Evolutionary conservation across 164 flowering plant genomes (phyloP).

Genomic region (Annona cherimola): DNA sequence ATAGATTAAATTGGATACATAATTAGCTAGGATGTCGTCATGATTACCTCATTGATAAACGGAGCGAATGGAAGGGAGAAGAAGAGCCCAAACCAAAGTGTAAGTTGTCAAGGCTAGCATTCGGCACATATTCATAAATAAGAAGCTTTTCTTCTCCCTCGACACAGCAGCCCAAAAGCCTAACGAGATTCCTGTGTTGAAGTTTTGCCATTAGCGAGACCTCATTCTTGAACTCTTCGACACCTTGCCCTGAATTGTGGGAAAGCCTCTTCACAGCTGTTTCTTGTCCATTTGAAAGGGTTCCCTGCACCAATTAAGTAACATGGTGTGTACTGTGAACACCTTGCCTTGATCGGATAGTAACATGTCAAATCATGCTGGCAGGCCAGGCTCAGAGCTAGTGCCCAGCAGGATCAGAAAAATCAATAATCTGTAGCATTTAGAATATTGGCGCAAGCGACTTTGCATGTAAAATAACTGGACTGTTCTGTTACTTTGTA

Average conservation of each 20-base stretch:
- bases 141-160: constrained; percentile 33
- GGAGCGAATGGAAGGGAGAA: no score
- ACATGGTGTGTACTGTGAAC: no score
- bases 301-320: constrained; percentile 19
- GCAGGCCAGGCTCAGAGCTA: no score
- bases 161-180: constrained; percentile 33
- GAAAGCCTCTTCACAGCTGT: no score
- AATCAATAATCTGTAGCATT: no score
- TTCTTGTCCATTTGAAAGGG: constrained; percentile 23
- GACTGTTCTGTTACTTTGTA: constrained; percentile 8
- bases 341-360: no score
- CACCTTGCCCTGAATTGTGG: constrained; percentile 34
- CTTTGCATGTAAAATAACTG: no score
- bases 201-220: constrained; percentile 32
- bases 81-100: constrained; percentile 22
- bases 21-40: not conserved
- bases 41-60: not conserved
- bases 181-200: constrained; percentile 40
- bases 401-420: no score
- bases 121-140: constrained; percentile 35
- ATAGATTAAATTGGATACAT: not conserved
- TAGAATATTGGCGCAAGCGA: no score
- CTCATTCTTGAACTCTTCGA: no score
- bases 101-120: constrained; percentile 27
- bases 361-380: no score